Conservation (phyloP, 2,329 filamentous ascomycete genomes). For the Diplodia sapinea region DNA sequence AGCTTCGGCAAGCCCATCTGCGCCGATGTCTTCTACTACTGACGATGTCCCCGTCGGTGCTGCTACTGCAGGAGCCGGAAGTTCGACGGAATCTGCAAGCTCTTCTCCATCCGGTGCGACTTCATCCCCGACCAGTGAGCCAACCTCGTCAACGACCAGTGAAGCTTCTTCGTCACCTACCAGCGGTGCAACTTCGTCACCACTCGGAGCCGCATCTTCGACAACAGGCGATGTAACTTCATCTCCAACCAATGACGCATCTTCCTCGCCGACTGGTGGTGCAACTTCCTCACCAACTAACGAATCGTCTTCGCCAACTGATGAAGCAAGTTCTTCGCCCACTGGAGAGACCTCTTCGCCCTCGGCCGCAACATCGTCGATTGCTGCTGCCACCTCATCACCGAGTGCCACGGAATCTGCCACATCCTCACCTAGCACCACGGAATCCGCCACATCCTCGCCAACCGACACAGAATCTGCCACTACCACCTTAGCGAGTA, state of each 20-base stretch:
- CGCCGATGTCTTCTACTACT: not conserved
- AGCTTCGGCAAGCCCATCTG: conserved; percentile 2
- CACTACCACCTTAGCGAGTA: conserved; percentile 1
- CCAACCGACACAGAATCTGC: not conserved
- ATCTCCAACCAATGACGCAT: not conserved
- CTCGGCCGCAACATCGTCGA: not conserved
- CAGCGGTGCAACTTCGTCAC: not conserved
- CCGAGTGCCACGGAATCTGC: not conserved
- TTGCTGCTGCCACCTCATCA: not conserved
- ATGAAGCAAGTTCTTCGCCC: conserved; percentile 1
- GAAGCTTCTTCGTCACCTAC: conserved; percentile 1
- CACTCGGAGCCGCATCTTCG: not conserved
- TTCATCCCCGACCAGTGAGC: not conserved
- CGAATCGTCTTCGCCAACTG: conserved; percentile 1
- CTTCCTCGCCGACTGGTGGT: not conserved
- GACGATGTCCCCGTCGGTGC: not conserved
- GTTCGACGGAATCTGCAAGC: conserved; percentile 9
- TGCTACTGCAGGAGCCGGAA: conserved; percentile 1
- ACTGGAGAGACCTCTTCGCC: not conserved
- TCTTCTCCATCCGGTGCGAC: conserved; percentile 8
- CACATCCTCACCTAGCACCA: not conserved
- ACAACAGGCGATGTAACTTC: not conserved
- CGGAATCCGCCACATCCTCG: not conserved
- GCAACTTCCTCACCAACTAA: conserved; percentile 1
- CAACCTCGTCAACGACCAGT: not conserved